These are phyloP conservation scores for Aspergillus steynii DNA, from an alignment of 495 filamentous ascomycete species.

Conservation along the genomic window DNA sequence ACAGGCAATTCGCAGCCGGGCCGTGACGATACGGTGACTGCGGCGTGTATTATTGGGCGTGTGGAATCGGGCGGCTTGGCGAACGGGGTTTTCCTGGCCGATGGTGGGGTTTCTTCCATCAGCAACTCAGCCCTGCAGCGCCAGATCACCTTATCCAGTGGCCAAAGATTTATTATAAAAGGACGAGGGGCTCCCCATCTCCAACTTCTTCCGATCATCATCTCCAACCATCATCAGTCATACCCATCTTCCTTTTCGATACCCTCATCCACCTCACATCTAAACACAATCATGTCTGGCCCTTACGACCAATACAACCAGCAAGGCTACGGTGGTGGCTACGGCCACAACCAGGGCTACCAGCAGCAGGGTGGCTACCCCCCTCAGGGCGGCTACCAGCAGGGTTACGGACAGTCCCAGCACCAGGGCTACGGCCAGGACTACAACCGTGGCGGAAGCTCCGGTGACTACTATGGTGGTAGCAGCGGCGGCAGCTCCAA, in stretches of 20 bases:
- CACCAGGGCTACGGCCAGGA: conserved; percentile 28
- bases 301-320: conserved; percentile 44
- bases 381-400: conserved; percentile 25
- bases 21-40: conserved; percentile 6
- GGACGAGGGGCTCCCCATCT: conserved; percentile 10
- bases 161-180: conserved; percentile 26
- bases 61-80: conserved; percentile 9
- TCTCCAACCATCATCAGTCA: conserved; percentile 3
- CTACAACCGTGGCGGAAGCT: conserved; percentile 23
- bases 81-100: conserved; percentile 7
- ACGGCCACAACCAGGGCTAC: conserved; percentile 28
- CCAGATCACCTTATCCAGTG: conserved; percentile 20
- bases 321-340: conserved; percentile 12
- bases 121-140: conserved; percentile 19
- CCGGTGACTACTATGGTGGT: conserved; percentile 36
- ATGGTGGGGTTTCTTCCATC: conserved; percentile 21
- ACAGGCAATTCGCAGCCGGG: background rate
- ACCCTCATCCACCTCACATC: background rate
- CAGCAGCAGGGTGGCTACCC: conserved; percentile 30
- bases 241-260: conserved; percentile 2
- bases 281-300: conserved; percentile 40
- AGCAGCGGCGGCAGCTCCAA: conserved; percentile 28
- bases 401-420: conserved; percentile 31
- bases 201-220: conserved; percentile 11
- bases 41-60: conserved; percentile 9